Evolutionary conservation across 2,329 filamentous ascomycete species (phyloP).

Genomic region (Alternaria arborescens): DNA sequence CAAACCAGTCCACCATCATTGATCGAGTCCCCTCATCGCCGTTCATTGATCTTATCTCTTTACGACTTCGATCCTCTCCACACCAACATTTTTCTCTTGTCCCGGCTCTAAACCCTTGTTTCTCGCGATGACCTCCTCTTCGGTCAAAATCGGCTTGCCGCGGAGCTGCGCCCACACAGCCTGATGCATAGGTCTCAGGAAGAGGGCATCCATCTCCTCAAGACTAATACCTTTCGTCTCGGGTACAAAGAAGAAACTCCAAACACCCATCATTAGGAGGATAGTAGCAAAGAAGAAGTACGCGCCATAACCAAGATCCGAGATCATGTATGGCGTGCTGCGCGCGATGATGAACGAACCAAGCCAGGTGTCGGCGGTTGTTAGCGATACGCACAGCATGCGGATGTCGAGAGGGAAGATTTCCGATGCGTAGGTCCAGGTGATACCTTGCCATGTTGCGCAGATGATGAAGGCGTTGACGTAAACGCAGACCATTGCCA

Average conservation of each 20-base stretch:
- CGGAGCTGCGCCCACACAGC: conserved; percentile 43
- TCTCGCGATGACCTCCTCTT: conserved; percentile 25
- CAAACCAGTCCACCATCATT: not conserved
- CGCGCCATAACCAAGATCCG: conserved; percentile 49
- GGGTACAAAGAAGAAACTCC: conserved; percentile 45
- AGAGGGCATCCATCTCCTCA: conserved; percentile 45
- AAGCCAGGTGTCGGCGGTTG: conserved; percentile 52
- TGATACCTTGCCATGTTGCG: conserved; percentile 54
- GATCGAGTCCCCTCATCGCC: not conserved
- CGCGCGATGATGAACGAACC: conserved; percentile 53
- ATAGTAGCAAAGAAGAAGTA: conserved; percentile 52
- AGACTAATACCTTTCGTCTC: conserved; percentile 45
- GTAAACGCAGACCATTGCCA: conserved; percentile 65
- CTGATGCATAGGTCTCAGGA: conserved; percentile 39
- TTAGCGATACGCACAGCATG: conserved; percentile 52
- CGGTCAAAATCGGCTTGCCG: conserved; percentile 28
- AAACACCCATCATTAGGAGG: conserved; percentile 41
- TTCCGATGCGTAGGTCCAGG: conserved; percentile 59
- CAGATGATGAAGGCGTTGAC: conserved; percentile 64
- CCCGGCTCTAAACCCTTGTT: conserved; percentile 25
- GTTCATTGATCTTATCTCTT: conserved; percentile 9
- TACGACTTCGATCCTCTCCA: conserved; percentile 31
- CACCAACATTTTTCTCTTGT: conserved; percentile 28
- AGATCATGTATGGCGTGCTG: conserved; percentile 51
- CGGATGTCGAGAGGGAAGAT: conserved; percentile 57